These are phyloP conservation scores for Anisodus tanguticus DNA, from an alignment of 257 asterid genomes.

Conservation along the genomic window DNA sequence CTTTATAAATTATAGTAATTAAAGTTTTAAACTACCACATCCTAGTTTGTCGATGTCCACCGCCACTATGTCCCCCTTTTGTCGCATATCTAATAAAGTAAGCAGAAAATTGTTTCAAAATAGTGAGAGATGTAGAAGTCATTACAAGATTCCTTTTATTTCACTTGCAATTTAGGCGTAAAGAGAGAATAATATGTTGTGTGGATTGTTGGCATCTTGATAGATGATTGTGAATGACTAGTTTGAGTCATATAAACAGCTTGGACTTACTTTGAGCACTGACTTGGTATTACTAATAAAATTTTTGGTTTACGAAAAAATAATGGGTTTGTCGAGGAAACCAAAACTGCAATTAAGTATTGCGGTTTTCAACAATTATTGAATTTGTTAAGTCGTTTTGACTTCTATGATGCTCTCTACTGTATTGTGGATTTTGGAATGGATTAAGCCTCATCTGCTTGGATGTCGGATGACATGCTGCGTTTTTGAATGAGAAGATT, in stretches of 20 bases:
- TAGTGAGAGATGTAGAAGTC: slow-evolving; percentile 13
- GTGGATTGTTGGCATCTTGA: not conserved
- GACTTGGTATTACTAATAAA: not conserved
- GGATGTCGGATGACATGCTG: not conserved
- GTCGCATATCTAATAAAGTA: not conserved
- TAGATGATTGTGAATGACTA: slow-evolving; percentile 14
- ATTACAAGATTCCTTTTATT: not conserved
- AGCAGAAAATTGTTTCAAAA: not conserved
- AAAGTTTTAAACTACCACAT: not conserved
- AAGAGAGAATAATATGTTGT: not conserved
- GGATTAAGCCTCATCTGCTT: not conserved
- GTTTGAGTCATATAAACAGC: not conserved
- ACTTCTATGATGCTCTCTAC: not conserved
- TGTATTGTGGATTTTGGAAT: not conserved
- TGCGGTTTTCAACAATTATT: not conserved
- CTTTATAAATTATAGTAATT: not conserved
- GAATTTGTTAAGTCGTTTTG: slow-evolving; percentile 1
- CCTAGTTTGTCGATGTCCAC: not conserved
- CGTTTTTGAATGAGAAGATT: slow-evolving; percentile 1
- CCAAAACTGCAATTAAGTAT: not conserved
- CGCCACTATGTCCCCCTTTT: not conserved
- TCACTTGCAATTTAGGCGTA: not conserved
- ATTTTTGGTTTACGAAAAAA: not conserved
- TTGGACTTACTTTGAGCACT: not conserved
- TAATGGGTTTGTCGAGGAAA: slow-evolving; percentile 1